Percentiles rank a stretch among this genome's conserved stretches.
These are phyloP conservation scores for Boletus sp. DNA, from an alignment of 1,284 basidiomycete species.

Conservation along the genomic window DNA sequence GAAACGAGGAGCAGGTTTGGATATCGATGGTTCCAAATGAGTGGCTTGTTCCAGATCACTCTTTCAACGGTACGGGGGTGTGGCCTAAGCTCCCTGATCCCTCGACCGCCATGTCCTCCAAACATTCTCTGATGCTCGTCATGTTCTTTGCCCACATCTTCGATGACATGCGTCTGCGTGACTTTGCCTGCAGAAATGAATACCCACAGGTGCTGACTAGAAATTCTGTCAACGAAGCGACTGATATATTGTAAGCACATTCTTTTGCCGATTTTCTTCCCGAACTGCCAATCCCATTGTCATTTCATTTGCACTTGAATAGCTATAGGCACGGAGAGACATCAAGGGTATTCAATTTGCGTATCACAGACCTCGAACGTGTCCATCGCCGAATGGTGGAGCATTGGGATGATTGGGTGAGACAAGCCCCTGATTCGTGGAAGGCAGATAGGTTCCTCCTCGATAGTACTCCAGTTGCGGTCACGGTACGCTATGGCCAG, in stretches of 20 bases:
- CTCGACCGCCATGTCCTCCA: neutral
- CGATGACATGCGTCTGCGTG: neutral
- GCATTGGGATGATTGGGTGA: neutral
- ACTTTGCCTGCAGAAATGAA: neutral
- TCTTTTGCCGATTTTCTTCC: too few species aligned
- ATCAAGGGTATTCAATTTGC: neutral
- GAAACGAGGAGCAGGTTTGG: neutral
- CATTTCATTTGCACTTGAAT: too few species aligned
- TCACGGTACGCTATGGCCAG: neutral
- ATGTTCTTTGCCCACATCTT: neutral
- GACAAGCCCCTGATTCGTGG: neutral
- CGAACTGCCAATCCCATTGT: too few species aligned
- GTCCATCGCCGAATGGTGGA: neutral
- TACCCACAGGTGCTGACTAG: neutral
- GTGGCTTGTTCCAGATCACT: neutral
- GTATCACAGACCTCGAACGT: neutral
- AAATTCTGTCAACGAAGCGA: neutral
- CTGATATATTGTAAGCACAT: neutral
- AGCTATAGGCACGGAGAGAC: neutral
- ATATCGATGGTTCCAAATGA: neutral
- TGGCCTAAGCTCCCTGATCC: neutral
- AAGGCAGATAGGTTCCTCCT: neutral
- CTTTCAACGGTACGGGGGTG: neutral
- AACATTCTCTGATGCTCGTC: neutral
- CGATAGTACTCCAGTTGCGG: neutral